Base-by-base conservation (phyloP, 78 protist genomes). In the Dictyostelium purpureum region DNA sequence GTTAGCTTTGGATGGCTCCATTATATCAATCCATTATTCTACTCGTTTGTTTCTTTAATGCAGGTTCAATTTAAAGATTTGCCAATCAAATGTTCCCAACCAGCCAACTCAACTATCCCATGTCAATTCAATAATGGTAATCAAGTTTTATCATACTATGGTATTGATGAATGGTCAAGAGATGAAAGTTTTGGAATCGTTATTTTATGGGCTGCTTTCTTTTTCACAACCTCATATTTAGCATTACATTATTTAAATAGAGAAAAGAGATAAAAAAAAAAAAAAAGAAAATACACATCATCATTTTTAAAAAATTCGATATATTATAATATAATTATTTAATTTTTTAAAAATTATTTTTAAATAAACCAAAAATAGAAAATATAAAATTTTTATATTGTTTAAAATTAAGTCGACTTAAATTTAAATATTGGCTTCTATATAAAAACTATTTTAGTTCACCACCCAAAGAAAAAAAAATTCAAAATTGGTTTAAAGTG, bases 61-160 rank as follows among this genome's bases (percentile, higher is more conserved):
- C 47, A 51, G 0, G 73, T 73, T 61, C 75, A 85, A 61, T 85
- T 73, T 31, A 42, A 85, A 73, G 57, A 54, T 35, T 52, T 57
- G 28, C 49, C 71, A 21, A 35, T 85, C 0, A 45, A 70, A 45
- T 85, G 92, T 74, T 33, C 75, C 56, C 18, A 42, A 4, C n/a
- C n/a, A n/a, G n/a, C n/a, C n/a, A 63, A 63, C 18, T 28, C 38
- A 12, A 63, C 71, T 5, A 63, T 63, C 5, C 74, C 52, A 0
- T 85, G 92, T 43, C 92, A 61, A 73, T 85, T 40, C 35, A 43
- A 54, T 14, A 85, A 57, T 59, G 92, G 92, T n/a, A 56, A 85
- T 24, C 47, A 85, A 42, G 76, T 85, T 6, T 10, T 85, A 16
- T n/a, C 31, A 33, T 45, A 45, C 16, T 81, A 45, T 47, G 92